A percentile compares a stretch with the other conserved stretches of the same genome.
Evolutionary conservation across 2,329 filamentous ascomycete genomes (phyloP).

Genomic region (Sclerotinia minor): DNA sequence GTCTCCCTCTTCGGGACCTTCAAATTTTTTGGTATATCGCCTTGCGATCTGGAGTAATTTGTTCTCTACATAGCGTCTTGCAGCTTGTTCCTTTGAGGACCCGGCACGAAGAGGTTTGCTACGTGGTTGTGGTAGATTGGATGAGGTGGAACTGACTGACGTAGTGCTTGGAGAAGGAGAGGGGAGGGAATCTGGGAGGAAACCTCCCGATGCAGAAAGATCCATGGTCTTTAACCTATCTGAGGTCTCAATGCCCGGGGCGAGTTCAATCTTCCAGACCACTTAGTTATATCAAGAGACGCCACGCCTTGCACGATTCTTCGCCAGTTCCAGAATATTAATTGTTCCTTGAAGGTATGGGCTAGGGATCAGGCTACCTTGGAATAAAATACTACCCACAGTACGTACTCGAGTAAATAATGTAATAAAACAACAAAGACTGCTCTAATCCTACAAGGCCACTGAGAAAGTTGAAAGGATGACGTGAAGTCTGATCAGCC

Average conservation of each 20-base stretch:
- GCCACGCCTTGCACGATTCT: neutral
- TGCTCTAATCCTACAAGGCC: neutral
- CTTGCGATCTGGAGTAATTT: slow-evolving; percentile 55
- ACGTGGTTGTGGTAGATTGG: slow-evolving; percentile 57
- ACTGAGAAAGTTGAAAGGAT: neutral
- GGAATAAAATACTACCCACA: neutral
- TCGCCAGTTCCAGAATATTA: neutral
- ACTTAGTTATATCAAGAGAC: neutral
- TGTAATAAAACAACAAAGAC: neutral
- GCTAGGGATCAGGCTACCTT: neutral
- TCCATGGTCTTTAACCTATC: slow-evolving; percentile 7
- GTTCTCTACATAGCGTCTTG: slow-evolving; percentile 58
- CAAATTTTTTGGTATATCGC: slow-evolving; percentile 61
- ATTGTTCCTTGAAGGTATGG: neutral
- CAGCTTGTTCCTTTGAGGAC: slow-evolving; percentile 60
- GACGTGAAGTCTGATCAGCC: neutral
- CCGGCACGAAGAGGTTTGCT: slow-evolving; percentile 54
- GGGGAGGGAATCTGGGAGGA: slow-evolving; percentile 49
- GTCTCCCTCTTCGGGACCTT: slow-evolving; percentile 47
- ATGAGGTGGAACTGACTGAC: slow-evolving; percentile 43
- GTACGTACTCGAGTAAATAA: too few species aligned
- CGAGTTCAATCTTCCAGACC: neutral
- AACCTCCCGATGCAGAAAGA: slow-evolving; percentile 47
- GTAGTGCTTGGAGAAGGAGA: slow-evolving; percentile 56
- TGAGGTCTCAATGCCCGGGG: neutral